Evolutionary conservation across 2,329 filamentous ascomycete genomes (phyloP).

Genomic region (Ceratocystis destructans): DNA sequence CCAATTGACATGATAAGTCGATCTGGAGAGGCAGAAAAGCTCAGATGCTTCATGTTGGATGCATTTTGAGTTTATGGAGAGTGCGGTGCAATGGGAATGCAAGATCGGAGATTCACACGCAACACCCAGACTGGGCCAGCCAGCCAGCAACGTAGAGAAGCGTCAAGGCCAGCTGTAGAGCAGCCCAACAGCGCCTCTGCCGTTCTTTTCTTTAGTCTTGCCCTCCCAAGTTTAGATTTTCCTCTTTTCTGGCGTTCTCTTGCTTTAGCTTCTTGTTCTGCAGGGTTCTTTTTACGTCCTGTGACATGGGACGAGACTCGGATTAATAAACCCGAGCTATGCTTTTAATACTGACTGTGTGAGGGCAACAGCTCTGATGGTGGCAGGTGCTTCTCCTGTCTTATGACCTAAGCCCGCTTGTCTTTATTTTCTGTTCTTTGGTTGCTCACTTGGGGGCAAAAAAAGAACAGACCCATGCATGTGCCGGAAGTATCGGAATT

Average conservation of each 20-base stretch:
- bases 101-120: too few species aligned
- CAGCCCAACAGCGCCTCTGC: background rate
- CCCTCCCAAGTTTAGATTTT: background rate
- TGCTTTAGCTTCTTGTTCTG: background rate
- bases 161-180: background rate
- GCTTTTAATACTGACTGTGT: background rate
- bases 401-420: background rate
- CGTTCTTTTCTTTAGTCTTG: background rate
- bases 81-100: too few species aligned
- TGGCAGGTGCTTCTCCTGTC: background rate
- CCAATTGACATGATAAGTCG: background rate
- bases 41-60: background rate
- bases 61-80: background rate
- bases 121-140: too few species aligned
- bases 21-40: background rate
- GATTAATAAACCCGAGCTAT: slow-evolving; percentile 13
- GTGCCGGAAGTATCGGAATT: background rate
- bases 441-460: background rate
- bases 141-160: background rate
- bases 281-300: slow-evolving; percentile 3
- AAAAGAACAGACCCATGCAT: background rate
- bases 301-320: slow-evolving; percentile 8
- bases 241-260: background rate
- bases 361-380: background rate
- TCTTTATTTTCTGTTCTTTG: background rate